Base-by-base conservation (phyloP, 768 basidiomycete genomes). In the Exsudoporus frostii region DNA sequence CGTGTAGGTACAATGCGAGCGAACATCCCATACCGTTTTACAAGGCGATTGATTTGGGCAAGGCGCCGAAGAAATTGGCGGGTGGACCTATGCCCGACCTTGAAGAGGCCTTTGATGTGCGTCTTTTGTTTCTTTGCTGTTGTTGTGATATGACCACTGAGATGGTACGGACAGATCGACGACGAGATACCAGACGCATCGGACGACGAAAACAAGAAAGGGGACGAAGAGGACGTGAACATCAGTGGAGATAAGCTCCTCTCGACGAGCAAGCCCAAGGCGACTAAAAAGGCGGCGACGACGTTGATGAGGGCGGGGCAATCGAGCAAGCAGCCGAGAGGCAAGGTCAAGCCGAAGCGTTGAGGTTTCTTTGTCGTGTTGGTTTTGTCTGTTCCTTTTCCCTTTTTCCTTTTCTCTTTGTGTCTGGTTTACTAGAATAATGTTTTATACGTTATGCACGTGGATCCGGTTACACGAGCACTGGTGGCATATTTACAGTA, bases 21-120 rank as follows among this genome's bases (percentile, higher is more conserved):
- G 92, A 94, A 38, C 96, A 98, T 67, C 97, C 97, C 0, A 89
- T 99, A 61, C 84, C 97, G 1, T 98, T 96, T 80, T 85, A 98
- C 71, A 95, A 93, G 62, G 91, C 87, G 4, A 75, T 79, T 56
- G 89, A 92, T 57, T 72, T 92, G 9, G 88, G 90, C 17, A 92
- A 88, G 66, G 75, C 64, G 5, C 83, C 87, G 1, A 95, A 92
- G 80, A 95, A 88, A 62, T 76, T 95, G 36, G 81, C 83, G 1
- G 76, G 74, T 40, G 90, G 84, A 4, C 81, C 88, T 5, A 82
- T 82, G 10, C 93, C 96, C 0, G 96, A 98, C 72, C 77, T 93
- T 19, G 96, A 98, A 66, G 96, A 98, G 46, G 94, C 86, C 0
- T 89, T 86, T 57, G 92, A 90, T 58, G 88, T 91, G 57, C 65